A percentile compares a stretch with the other conserved stretches of the same genome.
These are phyloP conservation scores for Euphorbia corollata DNA, from an alignment of 441 rosid species.

Conservation along the genomic window DNA sequence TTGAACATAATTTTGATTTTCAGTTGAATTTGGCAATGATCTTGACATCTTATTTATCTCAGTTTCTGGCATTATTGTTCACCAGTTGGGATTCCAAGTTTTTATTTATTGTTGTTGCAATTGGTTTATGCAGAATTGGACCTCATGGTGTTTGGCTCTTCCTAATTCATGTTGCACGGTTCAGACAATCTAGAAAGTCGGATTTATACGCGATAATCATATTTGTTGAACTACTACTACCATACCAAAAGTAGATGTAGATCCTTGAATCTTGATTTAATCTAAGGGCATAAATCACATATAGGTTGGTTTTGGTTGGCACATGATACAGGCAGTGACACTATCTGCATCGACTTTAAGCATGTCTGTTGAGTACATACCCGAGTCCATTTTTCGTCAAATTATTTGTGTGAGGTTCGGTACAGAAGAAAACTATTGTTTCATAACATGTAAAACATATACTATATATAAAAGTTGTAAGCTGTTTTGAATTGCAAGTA, in stretches of 20 bases:
- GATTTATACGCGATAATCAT: background rate
- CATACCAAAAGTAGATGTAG: too few relatives aligned
- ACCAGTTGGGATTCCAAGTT: too few relatives aligned
- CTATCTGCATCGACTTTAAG: background rate
- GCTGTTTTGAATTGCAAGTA: too few relatives aligned
- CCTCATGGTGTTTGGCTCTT: conserved; percentile 6
- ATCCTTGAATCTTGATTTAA: too few relatives aligned
- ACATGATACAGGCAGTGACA: background rate
- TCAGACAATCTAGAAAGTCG: background rate
- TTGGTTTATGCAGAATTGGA: background rate
- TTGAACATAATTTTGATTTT: background rate
- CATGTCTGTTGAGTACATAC: background rate
- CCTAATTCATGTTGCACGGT: background rate
- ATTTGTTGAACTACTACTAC: background rate
- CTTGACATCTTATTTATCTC: background rate
- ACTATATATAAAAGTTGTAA: too few relatives aligned
- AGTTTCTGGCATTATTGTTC: background rate
- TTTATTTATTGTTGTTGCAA: background rate
- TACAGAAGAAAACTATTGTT: background rate
- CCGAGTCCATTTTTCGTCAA: background rate
- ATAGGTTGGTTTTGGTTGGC: background rate
- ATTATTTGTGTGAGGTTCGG: background rate
- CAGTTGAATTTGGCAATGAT: background rate
- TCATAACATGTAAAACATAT: background rate
- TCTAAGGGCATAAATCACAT: too few relatives aligned